Evolutionary conservation across 768 basidiomycete genomes (phyloP).

Genomic region (Lactarius indigo): DNA sequence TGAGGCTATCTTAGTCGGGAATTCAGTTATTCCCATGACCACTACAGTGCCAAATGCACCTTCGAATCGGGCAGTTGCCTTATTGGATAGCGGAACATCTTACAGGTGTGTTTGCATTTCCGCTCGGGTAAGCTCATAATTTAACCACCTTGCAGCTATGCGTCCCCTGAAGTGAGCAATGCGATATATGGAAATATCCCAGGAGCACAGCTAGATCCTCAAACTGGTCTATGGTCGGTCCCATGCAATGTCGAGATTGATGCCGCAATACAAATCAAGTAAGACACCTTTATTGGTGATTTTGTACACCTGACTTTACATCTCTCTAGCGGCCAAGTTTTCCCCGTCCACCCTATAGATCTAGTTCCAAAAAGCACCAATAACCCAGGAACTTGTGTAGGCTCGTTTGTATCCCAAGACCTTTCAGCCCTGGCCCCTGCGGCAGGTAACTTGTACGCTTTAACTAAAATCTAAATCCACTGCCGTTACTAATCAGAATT

Average conservation of each 20-base stretch:
- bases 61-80: constrained; percentile 64
- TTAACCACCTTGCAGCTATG: constrained; percentile 49
- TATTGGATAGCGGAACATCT: constrained; percentile 80
- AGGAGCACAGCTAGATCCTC: constrained; percentile 57
- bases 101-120: constrained; percentile 53
- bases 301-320: background rate
- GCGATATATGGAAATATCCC: constrained; percentile 64
- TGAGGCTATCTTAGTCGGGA: constrained; percentile 65
- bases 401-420: constrained; percentile 68
- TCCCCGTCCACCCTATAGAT: constrained; percentile 79
- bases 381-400: constrained; percentile 55
- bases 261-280: constrained; percentile 78
- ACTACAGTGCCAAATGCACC: constrained; percentile 57
- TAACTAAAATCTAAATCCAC: background rate
- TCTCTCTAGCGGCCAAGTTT: constrained; percentile 56
- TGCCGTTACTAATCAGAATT: constrained; percentile 1
- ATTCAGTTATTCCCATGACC: constrained; percentile 47
- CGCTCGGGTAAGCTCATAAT: constrained; percentile 8
- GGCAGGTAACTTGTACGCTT: constrained; percentile 53
- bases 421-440: constrained; percentile 43
- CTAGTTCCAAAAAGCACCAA: constrained; percentile 48
- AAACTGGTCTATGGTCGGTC: constrained; percentile 60
- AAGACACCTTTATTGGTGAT: constrained; percentile 27
- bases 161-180: constrained; percentile 56
- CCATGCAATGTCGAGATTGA: constrained; percentile 75